Evolutionary conservation across 2,329 filamentous ascomycete genomes (phyloP), one percentile per base, ranked within the genome.

Genomic region (Venturiaceae sp.): DNA sequence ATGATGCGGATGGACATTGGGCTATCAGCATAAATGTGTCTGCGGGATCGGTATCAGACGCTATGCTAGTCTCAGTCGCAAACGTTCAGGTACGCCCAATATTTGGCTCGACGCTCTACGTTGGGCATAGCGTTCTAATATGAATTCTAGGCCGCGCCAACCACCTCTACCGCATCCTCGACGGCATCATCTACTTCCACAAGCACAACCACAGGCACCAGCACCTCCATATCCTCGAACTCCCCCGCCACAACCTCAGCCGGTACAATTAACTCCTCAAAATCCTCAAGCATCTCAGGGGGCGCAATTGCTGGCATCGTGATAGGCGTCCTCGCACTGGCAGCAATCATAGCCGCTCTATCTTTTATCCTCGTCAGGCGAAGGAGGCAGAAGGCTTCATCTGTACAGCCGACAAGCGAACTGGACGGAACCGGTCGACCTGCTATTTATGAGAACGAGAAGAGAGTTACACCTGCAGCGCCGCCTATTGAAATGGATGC

Each of bases 21-120:
- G 58, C 58, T 21, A 61, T 64, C 9, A 50, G 58, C 39, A 57
- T 52, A 2, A 65, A 65, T 41, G 55, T 47, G n/a, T 57, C 32
- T 52, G 60, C 58, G 0, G 59, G 59, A 39, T 56, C 33, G 11
- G 41, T 33, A n/a, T 37, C 16, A 32, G 46, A 30, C 14, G 33
- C 13, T 13, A 55, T 60, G 60, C 21, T 60, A 33, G 14, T 23
- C 16, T 39, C 55, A 39, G 52, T 60, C 4, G n/a, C 13, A 16
- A 36, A 47, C 30, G 26, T 47, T 30, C 23, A 16, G 44, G 44
- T 47, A 46, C 4, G 41, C 16, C 13, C 14, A 5, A 9, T 39
- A 6, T n/a, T 39, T 39, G 37, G 7, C n/a, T 9, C 16, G 8
- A 13, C 9, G 16, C 46, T 19, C 36, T 60, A 16, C 57, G 55